These are phyloP conservation scores for Eutrema salsugineum DNA, from an alignment of 441 rosid genomes.

Conservation along the genomic window DNA sequence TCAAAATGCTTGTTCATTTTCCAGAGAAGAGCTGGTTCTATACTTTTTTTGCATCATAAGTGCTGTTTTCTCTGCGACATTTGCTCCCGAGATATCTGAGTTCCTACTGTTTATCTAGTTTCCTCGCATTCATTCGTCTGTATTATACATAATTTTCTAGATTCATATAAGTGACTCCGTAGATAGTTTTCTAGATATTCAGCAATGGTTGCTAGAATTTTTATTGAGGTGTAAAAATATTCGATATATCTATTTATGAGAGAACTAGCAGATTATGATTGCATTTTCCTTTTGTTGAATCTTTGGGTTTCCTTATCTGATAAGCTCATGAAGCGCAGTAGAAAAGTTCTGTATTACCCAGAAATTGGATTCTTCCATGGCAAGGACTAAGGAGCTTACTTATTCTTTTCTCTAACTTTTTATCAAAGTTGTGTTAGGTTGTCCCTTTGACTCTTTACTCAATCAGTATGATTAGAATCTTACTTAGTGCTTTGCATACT, in stretches of 20 bases:
- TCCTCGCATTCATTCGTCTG: background rate
- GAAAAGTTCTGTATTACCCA: background rate
- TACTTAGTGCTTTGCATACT: background rate
- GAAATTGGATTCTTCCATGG: background rate
- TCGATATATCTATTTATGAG: background rate
- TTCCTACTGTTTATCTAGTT: background rate
- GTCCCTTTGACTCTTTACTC: background rate
- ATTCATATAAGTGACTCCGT: background rate
- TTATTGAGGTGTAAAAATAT: background rate
- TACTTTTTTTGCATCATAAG: background rate
- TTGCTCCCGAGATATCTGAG: background rate
- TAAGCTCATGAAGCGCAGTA: background rate
- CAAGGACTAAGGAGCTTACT: background rate
- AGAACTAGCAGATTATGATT: background rate
- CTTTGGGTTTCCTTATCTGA: background rate
- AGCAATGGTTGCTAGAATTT: background rate
- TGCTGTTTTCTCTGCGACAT: constrained; percentile 6
- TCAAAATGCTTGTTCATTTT: background rate
- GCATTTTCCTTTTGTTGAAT: background rate
- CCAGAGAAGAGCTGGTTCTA: constrained; percentile 1
- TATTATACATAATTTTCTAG: background rate
- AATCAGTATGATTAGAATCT: background rate
- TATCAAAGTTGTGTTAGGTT: background rate
- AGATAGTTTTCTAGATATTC: background rate
- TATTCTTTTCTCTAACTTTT: background rate